phyloP scores from a whole-genome alignment of 129 eudicot genomes.

The Scalesia atractyloides region DNA sequence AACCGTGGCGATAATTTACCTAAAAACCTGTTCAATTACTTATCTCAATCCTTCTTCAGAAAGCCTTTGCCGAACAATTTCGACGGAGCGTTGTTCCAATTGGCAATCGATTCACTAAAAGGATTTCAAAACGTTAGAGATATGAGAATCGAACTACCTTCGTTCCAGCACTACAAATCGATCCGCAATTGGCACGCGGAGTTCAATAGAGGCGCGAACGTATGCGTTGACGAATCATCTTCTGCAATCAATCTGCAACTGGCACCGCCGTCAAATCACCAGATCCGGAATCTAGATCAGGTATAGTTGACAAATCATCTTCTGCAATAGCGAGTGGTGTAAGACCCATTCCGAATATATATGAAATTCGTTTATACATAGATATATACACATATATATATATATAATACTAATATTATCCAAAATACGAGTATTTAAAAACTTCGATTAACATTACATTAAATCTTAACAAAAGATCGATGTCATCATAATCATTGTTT shows the following conservation, averaged over 20 bases:
- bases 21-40: conserved; percentile 24
- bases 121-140: conserved; percentile 2
- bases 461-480: too few relatives aligned
- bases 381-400: too few relatives aligned
- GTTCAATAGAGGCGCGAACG: conserved; percentile 13
- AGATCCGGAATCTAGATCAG: not conserved
- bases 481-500: too few relatives aligned
- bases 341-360: too few relatives aligned
- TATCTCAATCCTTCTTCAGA: conserved; percentile 17
- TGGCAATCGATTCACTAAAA: conserved; percentile 19
- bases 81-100: conserved; percentile 27
- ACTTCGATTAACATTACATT: too few relatives aligned
- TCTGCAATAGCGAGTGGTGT: conserved; percentile 20
- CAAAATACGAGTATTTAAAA: too few relatives aligned
- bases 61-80: conserved; percentile 21
- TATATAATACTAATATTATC: too few relatives aligned
- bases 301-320: conserved; percentile 18
- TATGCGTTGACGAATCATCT: conserved; percentile 20
- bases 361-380: too few relatives aligned
- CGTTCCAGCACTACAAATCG: conserved; percentile 24
- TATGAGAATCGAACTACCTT: conserved; percentile 24
- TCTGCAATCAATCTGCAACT: conserved; percentile 2
- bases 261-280: conserved; percentile 8
- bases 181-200: conserved; percentile 33
- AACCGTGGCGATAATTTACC: conserved; percentile 11